Evolutionary conservation across 805 yeast genomes (phyloP).

Genomic region (Candida ficus): DNA sequence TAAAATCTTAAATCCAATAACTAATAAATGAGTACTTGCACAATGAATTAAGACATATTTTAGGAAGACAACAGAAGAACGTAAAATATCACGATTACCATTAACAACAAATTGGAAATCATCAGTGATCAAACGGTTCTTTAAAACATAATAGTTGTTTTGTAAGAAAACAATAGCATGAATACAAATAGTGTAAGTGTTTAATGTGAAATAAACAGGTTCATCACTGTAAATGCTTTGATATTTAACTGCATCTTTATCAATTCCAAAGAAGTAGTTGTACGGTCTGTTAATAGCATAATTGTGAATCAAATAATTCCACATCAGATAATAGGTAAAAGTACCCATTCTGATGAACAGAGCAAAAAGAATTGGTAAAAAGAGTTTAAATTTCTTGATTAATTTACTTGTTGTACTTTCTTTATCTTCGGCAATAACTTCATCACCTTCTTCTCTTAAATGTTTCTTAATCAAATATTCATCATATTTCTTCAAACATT

Average conservation of each 20-base stretch:
- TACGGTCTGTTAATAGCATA: slow-evolving; percentile 9
- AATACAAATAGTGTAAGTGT: neutral
- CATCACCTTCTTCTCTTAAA: slow-evolving; percentile 12
- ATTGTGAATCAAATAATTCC: slow-evolving; percentile 4
- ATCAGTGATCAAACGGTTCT: neutral
- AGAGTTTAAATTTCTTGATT: neutral
- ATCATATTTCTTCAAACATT: slow-evolving; percentile 15
- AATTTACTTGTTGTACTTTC: neutral
- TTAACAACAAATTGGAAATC: neutral
- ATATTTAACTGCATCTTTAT: neutral
- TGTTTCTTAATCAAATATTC: slow-evolving; percentile 18
- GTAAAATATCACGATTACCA: neutral
- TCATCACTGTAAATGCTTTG: neutral
- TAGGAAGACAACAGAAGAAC: neutral
- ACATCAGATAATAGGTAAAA: neutral
- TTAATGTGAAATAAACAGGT: neutral
- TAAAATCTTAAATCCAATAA: slow-evolving; percentile 15
- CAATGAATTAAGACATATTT: slow-evolving; percentile 3
- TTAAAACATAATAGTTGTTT: slow-evolving; percentile 1
- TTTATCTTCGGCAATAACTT: slow-evolving; percentile 3
- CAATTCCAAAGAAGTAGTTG: slow-evolving; percentile 2
- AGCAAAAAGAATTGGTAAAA: neutral
- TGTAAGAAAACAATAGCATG: slow-evolving; percentile 6
- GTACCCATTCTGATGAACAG: neutral
- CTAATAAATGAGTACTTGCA: slow-evolving; percentile 4